Base-by-base conservation (phyloP, 2,329 filamentous ascomycete genomes). In the Ceratocystis cubensis region DNA sequence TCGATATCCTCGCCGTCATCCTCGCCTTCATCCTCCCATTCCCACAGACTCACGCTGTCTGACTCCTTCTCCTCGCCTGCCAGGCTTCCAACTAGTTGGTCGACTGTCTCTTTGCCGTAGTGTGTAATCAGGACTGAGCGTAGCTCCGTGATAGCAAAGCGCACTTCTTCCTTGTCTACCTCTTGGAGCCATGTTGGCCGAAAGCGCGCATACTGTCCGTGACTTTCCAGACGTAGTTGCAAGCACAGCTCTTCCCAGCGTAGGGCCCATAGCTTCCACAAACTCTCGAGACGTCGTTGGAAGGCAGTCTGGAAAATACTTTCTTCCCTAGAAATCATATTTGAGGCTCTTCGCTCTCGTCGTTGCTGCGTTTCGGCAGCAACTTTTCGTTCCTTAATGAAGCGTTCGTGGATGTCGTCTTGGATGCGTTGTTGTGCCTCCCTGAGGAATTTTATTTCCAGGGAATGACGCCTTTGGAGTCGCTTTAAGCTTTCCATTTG, bases 381-480 rank as follows among this genome's bases (percentile, higher is more conserved):
- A 20, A 28, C 56, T 37, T 64, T 50, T 17, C 59, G 44, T 46
- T 68, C 67, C 33, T 61, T 56, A n/a, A 25, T 22, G 56, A 68
- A 66, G 1, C 67, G 67, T 7, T 68, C 67, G 15, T 50, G 44
- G 5, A 68, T 65, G 8, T 64, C 48, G 33, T 68, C 67, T 33
- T 68, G 67, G 1, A 66, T 68, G 6, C 67, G 67, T 33, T 68
- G 67, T 25, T 68, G 67, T 63, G 67, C 28, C 25, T 64, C 67
- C 15, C 67, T 61, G 10, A 68, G 59, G 25, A 53, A 68, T 6
- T 68, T 63, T 28, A 68, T 66, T 57, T 68, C 64, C 10, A 68
- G 25, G 10, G 30, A 5, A 45, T 68, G 67, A 8, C 33, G 61
- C 7, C 56, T 50, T 6, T 59, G 50, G 6, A 68, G 37, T n/a